Evolutionary conservation across 2,329 filamentous ascomycete species (phyloP).

Genomic region (Neofusicoccum parvum): DNA sequence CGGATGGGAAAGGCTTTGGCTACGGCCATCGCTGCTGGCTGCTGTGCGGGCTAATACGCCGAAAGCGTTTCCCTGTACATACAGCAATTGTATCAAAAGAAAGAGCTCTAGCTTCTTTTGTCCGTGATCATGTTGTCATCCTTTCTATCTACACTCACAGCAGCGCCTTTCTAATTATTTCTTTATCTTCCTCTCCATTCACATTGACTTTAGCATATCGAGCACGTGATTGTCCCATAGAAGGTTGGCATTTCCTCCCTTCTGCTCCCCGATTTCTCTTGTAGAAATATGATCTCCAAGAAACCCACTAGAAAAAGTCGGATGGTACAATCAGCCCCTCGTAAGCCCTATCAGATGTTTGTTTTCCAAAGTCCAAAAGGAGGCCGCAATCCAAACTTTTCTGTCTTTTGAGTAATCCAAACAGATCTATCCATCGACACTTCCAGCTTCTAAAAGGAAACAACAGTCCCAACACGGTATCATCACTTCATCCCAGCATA

Average conservation of each 20-base stretch:
- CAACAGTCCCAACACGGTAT: background rate
- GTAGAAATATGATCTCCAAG: too few species aligned
- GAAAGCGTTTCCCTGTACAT: constrained; percentile 6
- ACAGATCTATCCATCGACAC: background rate
- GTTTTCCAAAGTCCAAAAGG: too few species aligned
- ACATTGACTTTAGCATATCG: too few species aligned
- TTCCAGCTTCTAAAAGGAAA: background rate
- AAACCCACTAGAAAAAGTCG: too few species aligned
- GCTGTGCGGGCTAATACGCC: background rate
- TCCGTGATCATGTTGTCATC: background rate
- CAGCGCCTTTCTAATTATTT: too few species aligned
- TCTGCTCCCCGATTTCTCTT: too few species aligned
- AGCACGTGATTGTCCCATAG: too few species aligned
- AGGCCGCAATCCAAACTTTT: too few species aligned
- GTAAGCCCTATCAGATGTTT: too few species aligned
- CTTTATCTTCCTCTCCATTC: too few species aligned
- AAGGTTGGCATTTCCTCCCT: too few species aligned
- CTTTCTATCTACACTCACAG: background rate
- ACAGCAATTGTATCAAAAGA: constrained; percentile 16
- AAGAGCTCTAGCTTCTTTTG: background rate
- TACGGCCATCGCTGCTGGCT: constrained; percentile 5
- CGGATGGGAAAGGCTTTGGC: constrained; percentile 12
- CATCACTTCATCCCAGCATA: background rate
- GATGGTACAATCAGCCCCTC: too few species aligned
- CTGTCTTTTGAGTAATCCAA: background rate